A percentile compares a stretch with the other conserved stretches of the same genome.
Evolutionary conservation across 2,329 filamentous ascomycete species (phyloP).

Genomic region (Pestalotiopsis sp.): DNA sequence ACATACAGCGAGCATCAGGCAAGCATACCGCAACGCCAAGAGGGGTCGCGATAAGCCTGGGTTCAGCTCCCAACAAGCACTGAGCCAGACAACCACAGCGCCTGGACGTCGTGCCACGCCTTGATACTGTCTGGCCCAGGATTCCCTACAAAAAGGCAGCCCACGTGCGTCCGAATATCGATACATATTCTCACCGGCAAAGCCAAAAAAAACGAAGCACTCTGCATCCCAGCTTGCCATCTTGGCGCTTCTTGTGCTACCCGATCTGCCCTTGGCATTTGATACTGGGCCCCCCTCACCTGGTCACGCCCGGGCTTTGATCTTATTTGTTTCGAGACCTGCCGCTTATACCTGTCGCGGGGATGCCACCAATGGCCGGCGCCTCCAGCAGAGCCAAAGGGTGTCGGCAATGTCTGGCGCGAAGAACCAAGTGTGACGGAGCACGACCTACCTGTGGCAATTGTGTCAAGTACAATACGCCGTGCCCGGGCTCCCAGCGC

Average conservation of each 20-base stretch:
- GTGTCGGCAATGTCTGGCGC: conserved; percentile 9
- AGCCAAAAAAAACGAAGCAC: not conserved
- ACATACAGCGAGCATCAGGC: not conserved
- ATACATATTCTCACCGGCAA: not conserved
- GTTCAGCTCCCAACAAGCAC: not conserved
- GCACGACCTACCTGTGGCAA: conserved; percentile 13
- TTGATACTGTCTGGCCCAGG: not conserved
- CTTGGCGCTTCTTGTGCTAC: not conserved
- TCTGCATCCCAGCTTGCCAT: not conserved
- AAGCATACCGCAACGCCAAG: not conserved
- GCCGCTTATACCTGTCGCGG: not conserved
- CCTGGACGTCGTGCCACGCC: not conserved
- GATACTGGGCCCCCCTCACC: not conserved
- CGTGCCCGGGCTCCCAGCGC: conserved; percentile 16
- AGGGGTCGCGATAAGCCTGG: not conserved
- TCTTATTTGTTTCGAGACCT: not conserved
- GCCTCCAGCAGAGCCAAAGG: conserved; percentile 2
- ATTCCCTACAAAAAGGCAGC: not conserved
- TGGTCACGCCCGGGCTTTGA: not conserved
- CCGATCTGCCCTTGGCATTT: not conserved
- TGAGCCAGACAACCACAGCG: not conserved
- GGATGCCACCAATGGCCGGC: conserved; percentile 4
- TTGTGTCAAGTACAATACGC: conserved; percentile 13
- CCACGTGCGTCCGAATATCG: conserved; percentile 7
- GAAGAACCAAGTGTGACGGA: conserved; percentile 17